Evolutionary conservation across 257 asterid species (phyloP).

Genomic region (Coffea eugenioides): DNA sequence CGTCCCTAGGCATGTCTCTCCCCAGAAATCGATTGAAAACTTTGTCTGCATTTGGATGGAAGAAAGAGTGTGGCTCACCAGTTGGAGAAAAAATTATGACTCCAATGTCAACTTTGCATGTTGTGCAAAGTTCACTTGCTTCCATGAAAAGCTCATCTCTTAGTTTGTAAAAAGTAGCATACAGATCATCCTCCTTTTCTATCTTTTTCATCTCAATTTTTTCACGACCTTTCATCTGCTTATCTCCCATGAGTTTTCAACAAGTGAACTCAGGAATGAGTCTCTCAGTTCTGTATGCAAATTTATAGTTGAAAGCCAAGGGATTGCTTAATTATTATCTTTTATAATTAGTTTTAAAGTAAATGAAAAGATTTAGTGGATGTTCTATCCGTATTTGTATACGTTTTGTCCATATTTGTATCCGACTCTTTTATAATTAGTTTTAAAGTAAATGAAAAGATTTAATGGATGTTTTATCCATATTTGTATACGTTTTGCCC

Average conservation of each 20-base stretch:
- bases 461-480: no score
- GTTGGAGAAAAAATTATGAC: conserved; percentile 1
- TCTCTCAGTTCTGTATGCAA: background rate
- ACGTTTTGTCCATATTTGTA: no score
- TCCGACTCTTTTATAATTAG: no score
- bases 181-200: background rate
- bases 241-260: background rate
- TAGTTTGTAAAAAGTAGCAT: background rate
- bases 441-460: no score
- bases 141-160: background rate
- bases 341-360: background rate
- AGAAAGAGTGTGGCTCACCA: background rate
- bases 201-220: conserved; percentile 5
- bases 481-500: no score
- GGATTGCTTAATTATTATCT: background rate
- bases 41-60: background rate
- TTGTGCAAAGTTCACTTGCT: background rate
- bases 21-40: background rate
- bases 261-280: background rate
- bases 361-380: no score
- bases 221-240: background rate
- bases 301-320: background rate
- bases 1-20: no score
- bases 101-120: background rate
- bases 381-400: no score